Evolutionary conservation across 208 protist species (phyloP).

Genomic region (Acanthamoeba sp.): DNA sequence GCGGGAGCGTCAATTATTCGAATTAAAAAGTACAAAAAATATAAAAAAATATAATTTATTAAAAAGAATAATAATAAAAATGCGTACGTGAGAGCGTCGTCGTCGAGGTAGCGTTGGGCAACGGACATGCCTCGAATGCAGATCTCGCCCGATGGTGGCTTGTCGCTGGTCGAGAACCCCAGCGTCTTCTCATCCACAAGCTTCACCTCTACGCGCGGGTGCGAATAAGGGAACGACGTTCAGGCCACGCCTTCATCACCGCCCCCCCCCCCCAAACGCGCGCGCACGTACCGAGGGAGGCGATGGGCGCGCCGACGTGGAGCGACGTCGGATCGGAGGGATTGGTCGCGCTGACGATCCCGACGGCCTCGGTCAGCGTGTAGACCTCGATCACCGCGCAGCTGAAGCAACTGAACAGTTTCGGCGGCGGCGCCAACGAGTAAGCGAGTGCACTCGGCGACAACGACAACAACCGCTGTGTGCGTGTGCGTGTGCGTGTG

Average conservation of each 20-base stretch:
- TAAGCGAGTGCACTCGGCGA: too few species aligned
- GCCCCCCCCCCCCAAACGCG: too few species aligned
- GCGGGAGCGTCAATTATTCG: too few species aligned
- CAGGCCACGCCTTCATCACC: background rate
- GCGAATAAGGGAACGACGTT: background rate
- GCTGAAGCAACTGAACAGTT: conserved; percentile 44
- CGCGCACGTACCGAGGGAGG: background rate
- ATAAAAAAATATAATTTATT: background rate
- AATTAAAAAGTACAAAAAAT: too few species aligned
- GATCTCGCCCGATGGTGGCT: conserved; percentile 63
- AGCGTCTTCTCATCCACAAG: conserved; percentile 42
- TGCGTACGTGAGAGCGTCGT: conserved; percentile 45
- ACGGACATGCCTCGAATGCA: conserved; percentile 48
- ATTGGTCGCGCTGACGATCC: conserved; percentile 23
- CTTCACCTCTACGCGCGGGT: conserved; percentile 43
- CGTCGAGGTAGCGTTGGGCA: conserved; percentile 60
- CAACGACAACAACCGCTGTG: too few species aligned
- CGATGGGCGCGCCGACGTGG: conserved; percentile 24
- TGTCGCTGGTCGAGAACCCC: background rate
- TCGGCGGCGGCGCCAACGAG: background rate
- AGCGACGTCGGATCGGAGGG: background rate
- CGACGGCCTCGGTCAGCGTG: conserved; percentile 61
- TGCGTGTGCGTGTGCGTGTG: too few species aligned
- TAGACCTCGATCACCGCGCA: conserved; percentile 66
- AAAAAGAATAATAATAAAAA: background rate